Percentiles rank a stretch among this genome's conserved stretches.
phyloP scores from a whole-genome alignment of 305 asterid genomes.

The Fraxinus baroniana region DNA sequence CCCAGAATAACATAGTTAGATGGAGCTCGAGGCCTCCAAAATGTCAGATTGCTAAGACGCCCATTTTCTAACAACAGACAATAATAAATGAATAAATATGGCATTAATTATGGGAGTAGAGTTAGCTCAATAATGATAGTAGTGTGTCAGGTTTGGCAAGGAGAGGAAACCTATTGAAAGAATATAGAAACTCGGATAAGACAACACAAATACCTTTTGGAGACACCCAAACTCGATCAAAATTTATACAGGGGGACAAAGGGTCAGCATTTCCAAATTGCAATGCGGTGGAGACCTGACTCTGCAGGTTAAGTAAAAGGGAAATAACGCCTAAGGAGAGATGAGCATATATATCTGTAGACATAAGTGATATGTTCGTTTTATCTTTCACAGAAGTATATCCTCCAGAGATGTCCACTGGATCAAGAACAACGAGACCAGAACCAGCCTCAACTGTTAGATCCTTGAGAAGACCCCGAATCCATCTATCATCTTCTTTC shows the following conservation, averaged over 20 bases:
- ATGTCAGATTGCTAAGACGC: conserved; percentile 75
- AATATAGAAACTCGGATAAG: conserved; percentile 20
- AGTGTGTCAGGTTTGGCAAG: not conserved
- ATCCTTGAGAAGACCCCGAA: conserved; percentile 90
- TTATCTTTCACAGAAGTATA: conserved; percentile 93
- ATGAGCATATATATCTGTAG: conserved; percentile 88
- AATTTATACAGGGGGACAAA: conserved; percentile 79
- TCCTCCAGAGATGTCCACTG: conserved; percentile 94
- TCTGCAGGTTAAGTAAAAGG: conserved; percentile 86
- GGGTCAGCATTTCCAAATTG: conserved; percentile 93
- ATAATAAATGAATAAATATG: conserved; percentile 21
- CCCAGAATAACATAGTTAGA: conserved; percentile 92
- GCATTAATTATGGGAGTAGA: not conserved
- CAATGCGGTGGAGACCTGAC: conserved; percentile 81
- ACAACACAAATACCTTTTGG: conserved; percentile 59
- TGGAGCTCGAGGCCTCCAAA: conserved; percentile 99
- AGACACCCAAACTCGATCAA: conserved; percentile 92
- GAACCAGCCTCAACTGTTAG: conserved; percentile 94
- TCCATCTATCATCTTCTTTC: conserved; percentile 93
- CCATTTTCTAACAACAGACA: conserved; percentile 65
- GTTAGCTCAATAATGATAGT: not conserved
- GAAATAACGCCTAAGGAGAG: conserved; percentile 89
- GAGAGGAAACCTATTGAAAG: not conserved
- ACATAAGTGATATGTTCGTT: conserved; percentile 70
- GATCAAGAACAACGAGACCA: conserved; percentile 94